These are phyloP conservation scores for Colletotrichum magnum DNA, from an alignment of 2,329 filamentous ascomycete species.

Conservation along the genomic window DNA sequence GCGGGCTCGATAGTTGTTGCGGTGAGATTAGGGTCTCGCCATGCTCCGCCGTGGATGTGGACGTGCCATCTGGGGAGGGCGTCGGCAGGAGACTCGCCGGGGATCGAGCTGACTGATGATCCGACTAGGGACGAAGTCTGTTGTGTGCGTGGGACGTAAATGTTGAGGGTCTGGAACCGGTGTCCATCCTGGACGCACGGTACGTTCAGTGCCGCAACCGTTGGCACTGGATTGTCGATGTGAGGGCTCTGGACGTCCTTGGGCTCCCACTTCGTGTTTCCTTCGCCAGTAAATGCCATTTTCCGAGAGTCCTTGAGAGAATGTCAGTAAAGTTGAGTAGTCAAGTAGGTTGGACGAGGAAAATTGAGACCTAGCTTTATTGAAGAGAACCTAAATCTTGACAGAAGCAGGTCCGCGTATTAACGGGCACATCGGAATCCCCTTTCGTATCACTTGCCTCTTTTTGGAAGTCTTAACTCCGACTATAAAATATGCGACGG, in stretches of 20 bases:
- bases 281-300: not conserved
- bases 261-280: not conserved
- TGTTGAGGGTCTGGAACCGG: conserved; percentile 2
- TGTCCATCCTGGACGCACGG: not conserved
- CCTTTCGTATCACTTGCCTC: too few species aligned
- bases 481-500: too few species aligned
- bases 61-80: not conserved
- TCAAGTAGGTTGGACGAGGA: too few species aligned
- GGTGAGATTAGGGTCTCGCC: conserved; percentile 2
- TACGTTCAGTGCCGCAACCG: not conserved
- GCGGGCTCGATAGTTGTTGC: conserved; percentile 9
- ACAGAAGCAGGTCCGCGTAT: too few species aligned
- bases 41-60: conserved; percentile 8
- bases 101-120: not conserved
- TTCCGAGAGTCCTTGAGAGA: too few species aligned
- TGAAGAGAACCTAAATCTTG: too few species aligned
- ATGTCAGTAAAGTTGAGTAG: too few species aligned
- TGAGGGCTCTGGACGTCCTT: conserved; percentile 1
- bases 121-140: not conserved
- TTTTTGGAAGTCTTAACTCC: too few species aligned
- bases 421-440: too few species aligned
- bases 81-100: not conserved
- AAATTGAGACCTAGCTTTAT: too few species aligned
- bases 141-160: not conserved
- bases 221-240: not conserved